Conservation (phyloP, 2,329 filamentous ascomycete genomes). For the Kalaharituber pfeilii region DNA sequence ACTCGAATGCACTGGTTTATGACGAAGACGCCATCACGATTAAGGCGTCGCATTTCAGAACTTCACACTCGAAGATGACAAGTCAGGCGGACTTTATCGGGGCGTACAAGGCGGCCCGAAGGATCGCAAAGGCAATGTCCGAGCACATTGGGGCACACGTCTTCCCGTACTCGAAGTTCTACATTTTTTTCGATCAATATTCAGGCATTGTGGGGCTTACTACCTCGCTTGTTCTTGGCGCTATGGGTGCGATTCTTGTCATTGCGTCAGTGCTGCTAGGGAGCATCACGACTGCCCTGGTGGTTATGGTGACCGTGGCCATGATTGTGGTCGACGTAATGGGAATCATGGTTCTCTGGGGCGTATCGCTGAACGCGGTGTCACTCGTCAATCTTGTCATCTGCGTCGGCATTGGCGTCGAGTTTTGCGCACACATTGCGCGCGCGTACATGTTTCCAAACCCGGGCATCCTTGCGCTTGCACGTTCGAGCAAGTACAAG, state of each 20-base stretch:
- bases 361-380: constrained; percentile 84
- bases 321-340: constrained; percentile 94
- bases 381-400: constrained; percentile 93
- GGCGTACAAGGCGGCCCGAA: constrained; percentile 73
- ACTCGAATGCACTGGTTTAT: constrained; percentile 67
- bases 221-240: constrained; percentile 60
- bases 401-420: constrained; percentile 86
- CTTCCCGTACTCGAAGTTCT: constrained; percentile 94
- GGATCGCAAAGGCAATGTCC: constrained; percentile 64
- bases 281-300: constrained; percentile 59
- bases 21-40: constrained; percentile 50
- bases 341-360: constrained; percentile 77
- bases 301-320: constrained; percentile 69
- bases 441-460: constrained; percentile 83
- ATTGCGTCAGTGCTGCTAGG: constrained; percentile 69
- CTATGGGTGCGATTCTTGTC: constrained; percentile 67
- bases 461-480: constrained; percentile 58
- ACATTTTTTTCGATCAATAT: constrained; percentile 99
- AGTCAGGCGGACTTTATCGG: constrained; percentile 86
- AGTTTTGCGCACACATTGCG: constrained; percentile 94
- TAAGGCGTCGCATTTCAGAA: constrained; percentile 77
- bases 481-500: constrained; percentile 50
- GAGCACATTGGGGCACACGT: constrained; percentile 57
- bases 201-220: constrained; percentile 67
- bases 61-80: constrained; percentile 68